Percentiles rank a stretch among this genome's conserved stretches.
phyloP scores from a whole-genome alignment of 257 asterid species.

The Ballota nigra region DNA sequence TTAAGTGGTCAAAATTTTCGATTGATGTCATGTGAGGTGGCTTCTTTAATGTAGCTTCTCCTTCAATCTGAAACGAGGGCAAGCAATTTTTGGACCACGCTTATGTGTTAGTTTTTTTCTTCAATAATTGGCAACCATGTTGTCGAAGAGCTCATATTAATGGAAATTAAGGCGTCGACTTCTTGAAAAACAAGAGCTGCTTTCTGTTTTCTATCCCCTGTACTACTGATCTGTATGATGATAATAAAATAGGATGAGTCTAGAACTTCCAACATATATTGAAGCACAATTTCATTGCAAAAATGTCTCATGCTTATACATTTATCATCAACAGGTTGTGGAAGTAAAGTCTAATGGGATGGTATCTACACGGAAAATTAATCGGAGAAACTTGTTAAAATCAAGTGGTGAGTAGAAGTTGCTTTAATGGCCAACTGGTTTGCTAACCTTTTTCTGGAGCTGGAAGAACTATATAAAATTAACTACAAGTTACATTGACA shows the following conservation, averaged over 20 bases:
- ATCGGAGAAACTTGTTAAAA: conserved; percentile 76
- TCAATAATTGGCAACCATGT: not conserved
- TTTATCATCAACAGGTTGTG: conserved; percentile 64
- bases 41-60: not conserved
- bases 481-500: conserved; percentile 5
- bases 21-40: not conserved
- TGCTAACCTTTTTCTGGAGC: not conserved
- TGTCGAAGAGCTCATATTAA: not conserved
- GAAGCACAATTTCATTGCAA: conserved; percentile 6
- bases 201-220: conserved; percentile 5
- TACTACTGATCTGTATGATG: not conserved
- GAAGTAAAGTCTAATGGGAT: conserved; percentile 78
- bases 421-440: not conserved
- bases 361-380: conserved; percentile 87
- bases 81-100: not conserved
- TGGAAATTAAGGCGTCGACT: not conserved
- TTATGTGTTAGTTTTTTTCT: not conserved
- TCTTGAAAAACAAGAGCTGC: not conserved
- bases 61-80: not conserved
- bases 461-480: not conserved
- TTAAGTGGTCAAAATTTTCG: not conserved
- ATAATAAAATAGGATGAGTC: not conserved
- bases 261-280: not conserved
- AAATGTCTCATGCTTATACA: conserved; percentile 12
- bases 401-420: conserved; percentile 70